Conservation (phyloP, 1,284 basidiomycete species). For the Marasmius sp. region DNA sequence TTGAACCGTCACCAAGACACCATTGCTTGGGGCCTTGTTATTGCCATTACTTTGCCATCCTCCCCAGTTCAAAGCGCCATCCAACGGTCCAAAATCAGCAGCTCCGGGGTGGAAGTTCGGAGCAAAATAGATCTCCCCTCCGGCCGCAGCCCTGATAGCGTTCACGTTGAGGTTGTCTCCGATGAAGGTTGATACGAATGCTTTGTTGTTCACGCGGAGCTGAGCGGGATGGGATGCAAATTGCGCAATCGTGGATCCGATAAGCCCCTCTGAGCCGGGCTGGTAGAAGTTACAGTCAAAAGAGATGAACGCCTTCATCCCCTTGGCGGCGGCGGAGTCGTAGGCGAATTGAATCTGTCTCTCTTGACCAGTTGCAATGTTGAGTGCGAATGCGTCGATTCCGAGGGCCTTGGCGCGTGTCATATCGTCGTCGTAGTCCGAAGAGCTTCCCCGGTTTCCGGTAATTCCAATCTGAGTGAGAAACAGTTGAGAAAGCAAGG, state of each 20-base stretch:
- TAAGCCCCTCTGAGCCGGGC: conserved; percentile 14
- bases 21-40: not conserved
- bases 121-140: not conserved
- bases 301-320: conserved; percentile 34
- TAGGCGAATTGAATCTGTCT: conserved; percentile 29
- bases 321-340: conserved; percentile 25
- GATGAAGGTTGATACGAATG: not conserved
- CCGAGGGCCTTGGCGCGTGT: not conserved
- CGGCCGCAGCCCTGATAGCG: not conserved
- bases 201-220: not conserved
- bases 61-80: conserved; percentile 1
- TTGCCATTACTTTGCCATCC: not conserved
- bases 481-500: not conserved
- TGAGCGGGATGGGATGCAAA: not conserved
- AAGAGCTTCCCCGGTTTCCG: conserved; percentile 14
- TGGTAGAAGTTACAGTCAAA: conserved; percentile 29
- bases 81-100: not conserved
- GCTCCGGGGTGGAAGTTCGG: not conserved
- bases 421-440: conserved; percentile 12
- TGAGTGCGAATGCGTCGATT: conserved; percentile 13
- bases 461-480: conserved; percentile 18
- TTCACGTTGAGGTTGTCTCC: not conserved
- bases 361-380: conserved; percentile 22
- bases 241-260: conserved; percentile 4
- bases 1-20: not conserved